Evolutionary conservation across 768 basidiomycete genomes (phyloP).

Genomic region (Pisolithus sp.): DNA sequence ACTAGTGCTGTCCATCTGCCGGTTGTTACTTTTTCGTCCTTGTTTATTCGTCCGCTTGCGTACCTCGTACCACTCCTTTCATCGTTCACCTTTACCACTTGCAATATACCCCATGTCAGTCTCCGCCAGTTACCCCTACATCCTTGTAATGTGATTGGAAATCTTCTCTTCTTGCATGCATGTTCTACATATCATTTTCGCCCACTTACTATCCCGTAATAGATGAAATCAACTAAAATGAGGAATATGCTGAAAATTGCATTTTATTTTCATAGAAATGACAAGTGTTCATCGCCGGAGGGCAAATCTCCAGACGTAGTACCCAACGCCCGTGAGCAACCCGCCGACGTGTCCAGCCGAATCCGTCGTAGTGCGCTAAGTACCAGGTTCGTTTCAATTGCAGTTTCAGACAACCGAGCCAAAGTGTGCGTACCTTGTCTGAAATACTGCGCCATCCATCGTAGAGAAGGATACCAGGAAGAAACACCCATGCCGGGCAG

Average conservation of each 20-base stretch:
- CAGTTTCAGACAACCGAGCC: not conserved
- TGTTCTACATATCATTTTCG: conserved; percentile 3
- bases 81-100: not conserved
- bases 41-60: conserved; percentile 1
- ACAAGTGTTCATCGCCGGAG: conserved; percentile 19
- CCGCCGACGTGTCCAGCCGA: conserved; percentile 69
- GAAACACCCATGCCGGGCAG: conserved; percentile 71
- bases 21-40: not conserved
- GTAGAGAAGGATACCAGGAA: conserved; percentile 48
- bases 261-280: not conserved
- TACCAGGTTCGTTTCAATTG: not conserved
- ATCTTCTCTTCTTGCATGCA: conserved; percentile 3
- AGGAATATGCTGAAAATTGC: not conserved
- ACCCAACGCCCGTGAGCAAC: conserved; percentile 52
- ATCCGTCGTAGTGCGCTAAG: conserved; percentile 47
- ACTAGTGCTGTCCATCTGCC: not conserved
- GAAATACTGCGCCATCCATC: conserved; percentile 30
- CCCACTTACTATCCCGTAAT: not conserved
- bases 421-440: conserved; percentile 25
- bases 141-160: conserved; percentile 2
- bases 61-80: conserved; percentile 10
- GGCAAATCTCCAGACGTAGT: conserved; percentile 33
- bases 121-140: conserved; percentile 3
- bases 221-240: not conserved
- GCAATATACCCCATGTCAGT: conserved; percentile 2